These are phyloP conservation scores for Kuraishia cidri DNA, from an alignment of 805 yeast species.

Conservation along the genomic window DNA sequence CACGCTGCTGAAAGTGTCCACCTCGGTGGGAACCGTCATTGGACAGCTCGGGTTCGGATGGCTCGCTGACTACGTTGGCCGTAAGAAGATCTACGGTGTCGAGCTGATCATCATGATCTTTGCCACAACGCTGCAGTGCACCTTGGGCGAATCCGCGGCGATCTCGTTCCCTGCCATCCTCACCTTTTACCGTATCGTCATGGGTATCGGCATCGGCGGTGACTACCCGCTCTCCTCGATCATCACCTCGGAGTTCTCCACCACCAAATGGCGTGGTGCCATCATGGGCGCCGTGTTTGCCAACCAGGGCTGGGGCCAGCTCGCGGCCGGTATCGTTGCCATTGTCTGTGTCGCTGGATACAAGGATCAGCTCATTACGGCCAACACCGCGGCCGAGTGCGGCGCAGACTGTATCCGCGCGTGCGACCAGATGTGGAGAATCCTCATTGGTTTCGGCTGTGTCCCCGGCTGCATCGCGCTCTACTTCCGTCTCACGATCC, in stretches of 20 bases:
- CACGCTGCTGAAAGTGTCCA: conserved; percentile 77
- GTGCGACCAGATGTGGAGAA: conserved; percentile 93
- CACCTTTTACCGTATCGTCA: conserved; percentile 69
- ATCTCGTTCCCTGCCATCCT: conserved; percentile 67
- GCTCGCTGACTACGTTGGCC: conserved; percentile 73
- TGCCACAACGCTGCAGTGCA: conserved; percentile 74
- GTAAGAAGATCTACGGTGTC: conserved; percentile 81
- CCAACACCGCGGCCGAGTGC: conserved; percentile 52
- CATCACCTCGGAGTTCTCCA: conserved; percentile 85
- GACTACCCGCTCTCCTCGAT: conserved; percentile 93
- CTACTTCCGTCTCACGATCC: conserved; percentile 88
- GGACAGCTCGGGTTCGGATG: conserved; percentile 86
- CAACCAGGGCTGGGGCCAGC: conserved; percentile 96
- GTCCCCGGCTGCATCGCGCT: conserved; percentile 81
- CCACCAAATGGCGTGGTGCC: conserved; percentile 97
- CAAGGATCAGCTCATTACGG: conserved; percentile 49
- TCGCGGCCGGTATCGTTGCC: conserved; percentile 79
- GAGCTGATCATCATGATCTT: conserved; percentile 80
- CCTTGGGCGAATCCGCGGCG: conserved; percentile 63
- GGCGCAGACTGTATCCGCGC: conserved; percentile 62
- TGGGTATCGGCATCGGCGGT: conserved; percentile 98
- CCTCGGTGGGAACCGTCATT: conserved; percentile 89
- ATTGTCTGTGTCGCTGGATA: conserved; percentile 69
- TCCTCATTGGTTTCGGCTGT: conserved; percentile 81
- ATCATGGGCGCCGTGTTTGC: conserved; percentile 95